Percentiles rank a stretch among this genome's conserved stretches.
phyloP scores from a whole-genome alignment of 148 eudicot genomes.

The Nyssa sinensis region DNA sequence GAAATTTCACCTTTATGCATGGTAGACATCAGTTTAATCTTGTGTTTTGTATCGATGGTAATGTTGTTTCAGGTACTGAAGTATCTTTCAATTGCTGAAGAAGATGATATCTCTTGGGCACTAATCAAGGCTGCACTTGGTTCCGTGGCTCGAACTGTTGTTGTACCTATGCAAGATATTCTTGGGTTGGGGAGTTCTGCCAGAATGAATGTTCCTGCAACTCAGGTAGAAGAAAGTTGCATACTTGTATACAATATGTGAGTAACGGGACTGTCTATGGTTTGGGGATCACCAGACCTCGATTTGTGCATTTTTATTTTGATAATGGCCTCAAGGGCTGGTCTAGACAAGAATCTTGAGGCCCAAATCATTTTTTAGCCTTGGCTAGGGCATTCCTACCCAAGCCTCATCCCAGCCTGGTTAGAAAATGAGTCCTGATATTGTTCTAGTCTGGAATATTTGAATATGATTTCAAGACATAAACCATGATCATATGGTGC shows the following conservation, averaged over 20 bases:
- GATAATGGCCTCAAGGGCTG: neutral
- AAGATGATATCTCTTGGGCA: slow-evolving; percentile 71
- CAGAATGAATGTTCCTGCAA: slow-evolving; percentile 97
- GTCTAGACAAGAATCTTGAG: neutral
- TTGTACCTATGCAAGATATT: slow-evolving; percentile 94
- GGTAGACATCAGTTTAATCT: neutral
- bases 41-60: neutral
- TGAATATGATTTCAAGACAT: too few species aligned
- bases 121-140: slow-evolving; percentile 65
- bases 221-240: slow-evolving; percentile 55
- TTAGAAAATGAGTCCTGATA: neutral
- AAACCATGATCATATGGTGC: neutral
- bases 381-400: neutral
- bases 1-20: neutral
- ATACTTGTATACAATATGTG: neutral
- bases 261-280: neutral
- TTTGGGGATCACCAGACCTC: neutral
- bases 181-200: slow-evolving; percentile 83
- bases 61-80: slow-evolving; percentile 54
- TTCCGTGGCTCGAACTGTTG: slow-evolving; percentile 81
- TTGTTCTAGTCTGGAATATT: neutral
- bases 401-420: neutral
- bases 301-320: neutral
- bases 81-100: slow-evolving; percentile 53
- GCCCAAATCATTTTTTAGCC: neutral